phyloP scores from a whole-genome alignment of 495 filamentous ascomycete genomes.

The Talaromyces ruber region DNA sequence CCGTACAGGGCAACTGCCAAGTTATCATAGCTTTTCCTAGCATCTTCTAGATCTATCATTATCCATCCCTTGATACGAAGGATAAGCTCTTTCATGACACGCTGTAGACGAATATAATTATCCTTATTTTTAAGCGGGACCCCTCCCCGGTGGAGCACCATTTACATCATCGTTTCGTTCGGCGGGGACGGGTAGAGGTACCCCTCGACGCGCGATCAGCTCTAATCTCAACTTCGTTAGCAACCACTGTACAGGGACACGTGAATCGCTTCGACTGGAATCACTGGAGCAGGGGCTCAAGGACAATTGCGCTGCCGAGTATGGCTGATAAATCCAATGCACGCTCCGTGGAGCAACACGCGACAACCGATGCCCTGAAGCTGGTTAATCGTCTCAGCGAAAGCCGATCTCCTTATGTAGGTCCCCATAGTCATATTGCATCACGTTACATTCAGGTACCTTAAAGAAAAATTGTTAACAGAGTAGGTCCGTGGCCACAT shows the following conservation, averaged over 20 bases:
- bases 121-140: neutral
- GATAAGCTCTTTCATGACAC: neutral
- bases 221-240: neutral
- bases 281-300: neutral
- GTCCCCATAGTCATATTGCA: constrained; percentile 13
- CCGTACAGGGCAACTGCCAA: neutral
- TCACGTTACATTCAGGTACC: neutral
- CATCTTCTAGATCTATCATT: neutral
- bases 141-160: neutral
- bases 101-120: neutral
- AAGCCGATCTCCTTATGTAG: constrained; percentile 74
- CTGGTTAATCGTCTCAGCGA: constrained; percentile 63
- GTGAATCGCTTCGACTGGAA: neutral
- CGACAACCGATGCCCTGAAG: constrained; percentile 8
- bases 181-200: constrained; percentile 5
- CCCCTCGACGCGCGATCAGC: neutral
- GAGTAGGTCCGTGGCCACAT: constrained; percentile 65
- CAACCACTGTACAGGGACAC: neutral
- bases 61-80: neutral
- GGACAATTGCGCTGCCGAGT: neutral
- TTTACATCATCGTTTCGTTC: constrained; percentile 6
- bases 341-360: neutral
- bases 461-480: neutral
- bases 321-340: constrained; percentile 1
- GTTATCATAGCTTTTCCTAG: neutral